Conservation (phyloP, 805 yeast genomes). For the Lachancea mirantina region DNA sequence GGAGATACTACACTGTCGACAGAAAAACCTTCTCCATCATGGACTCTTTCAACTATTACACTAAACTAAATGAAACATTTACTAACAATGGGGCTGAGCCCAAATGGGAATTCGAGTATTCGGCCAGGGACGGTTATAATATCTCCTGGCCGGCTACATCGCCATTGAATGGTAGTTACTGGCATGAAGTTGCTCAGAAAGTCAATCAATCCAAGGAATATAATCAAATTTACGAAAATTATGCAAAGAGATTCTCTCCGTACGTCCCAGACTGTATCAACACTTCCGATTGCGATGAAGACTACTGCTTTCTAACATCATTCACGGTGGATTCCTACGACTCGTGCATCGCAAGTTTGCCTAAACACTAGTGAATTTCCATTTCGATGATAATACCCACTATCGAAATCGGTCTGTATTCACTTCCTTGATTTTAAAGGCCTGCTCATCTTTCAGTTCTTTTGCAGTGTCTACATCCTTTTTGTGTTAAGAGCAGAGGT, state of each 20-base stretch:
- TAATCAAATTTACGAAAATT: conserved; percentile 44
- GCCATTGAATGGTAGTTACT: conserved; percentile 62
- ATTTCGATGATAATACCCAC: too few species aligned
- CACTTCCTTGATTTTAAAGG: too few species aligned
- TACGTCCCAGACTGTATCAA: conserved; percentile 42
- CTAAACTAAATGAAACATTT: conserved; percentile 53
- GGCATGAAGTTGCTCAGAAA: conserved; percentile 49
- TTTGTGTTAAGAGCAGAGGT: too few species aligned
- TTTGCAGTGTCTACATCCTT: too few species aligned
- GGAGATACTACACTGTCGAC: conserved; percentile 69
- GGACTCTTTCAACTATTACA: conserved; percentile 52
- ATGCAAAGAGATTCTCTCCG: conserved; percentile 50
- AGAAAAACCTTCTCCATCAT: conserved; percentile 50
- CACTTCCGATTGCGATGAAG: conserved; percentile 29
- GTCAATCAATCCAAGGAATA: conserved; percentile 37
- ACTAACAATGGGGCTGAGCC: conserved; percentile 49
- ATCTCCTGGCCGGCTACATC: conserved; percentile 49
- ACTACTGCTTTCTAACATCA: conserved; percentile 37
- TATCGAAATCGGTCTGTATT: too few species aligned
- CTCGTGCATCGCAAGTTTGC: conserved; percentile 15
- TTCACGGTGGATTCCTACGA: conserved; percentile 32
- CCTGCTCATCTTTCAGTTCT: too few species aligned
- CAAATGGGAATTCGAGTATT: conserved; percentile 55
- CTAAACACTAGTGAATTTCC: too few species aligned
- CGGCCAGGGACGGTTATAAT: conserved; percentile 52